Evolutionary conservation across 1,284 basidiomycete genomes (phyloP), one percentile per base, ranked within the genome.

Genomic region (Anthracocystis walkeri): DNA sequence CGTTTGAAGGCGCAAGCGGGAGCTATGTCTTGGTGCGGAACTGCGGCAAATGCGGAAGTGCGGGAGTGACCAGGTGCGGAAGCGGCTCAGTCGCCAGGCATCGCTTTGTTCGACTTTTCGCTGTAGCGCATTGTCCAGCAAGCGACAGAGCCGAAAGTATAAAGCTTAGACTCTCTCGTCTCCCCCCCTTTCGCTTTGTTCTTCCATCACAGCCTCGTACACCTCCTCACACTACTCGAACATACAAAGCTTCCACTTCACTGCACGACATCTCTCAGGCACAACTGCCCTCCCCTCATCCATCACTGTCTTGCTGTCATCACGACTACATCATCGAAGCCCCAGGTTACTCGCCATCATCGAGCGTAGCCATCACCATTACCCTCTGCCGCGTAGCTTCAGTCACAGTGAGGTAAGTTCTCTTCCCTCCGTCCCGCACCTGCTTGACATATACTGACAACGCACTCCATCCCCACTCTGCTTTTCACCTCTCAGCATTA

Each of bases 61-160:
- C 57, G 25, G 44, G 11, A 54, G 35, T 38, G 3, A 14, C 11
- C 35, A 44, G 23, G 46, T 60, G 58, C 58, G 49, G 35, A 50
- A 49, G 45, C n/a, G 23, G 45, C 2, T 27, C 46, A n/a, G 46
- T 48, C 46, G 27, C 27, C 27, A 31, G 8, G 29, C 25, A n/a
- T 48, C 46, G 27, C 27, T 48, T 31, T 4, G 12, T 29, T 7
- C 27, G 20, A n/a, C 46, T 1, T 38, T 29, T 56, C 46, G 29
- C 41, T 51, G 21, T 33, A 10, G 12, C 29, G 27, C n/a, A 8
- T n/a, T 2, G 16, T 10, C 16, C 29, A 21, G 21, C 7, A 8
- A 46, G 40, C 11, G 38, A 35, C 45, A 44, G 33, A 44, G 33
- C 23, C 21, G 14, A 44, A 20, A n/a, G 27, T 55, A 62, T 62